phyloP scores from a whole-genome alignment of 2,329 filamentous ascomycete genomes.

The Aspergillus tamarii region DNA sequence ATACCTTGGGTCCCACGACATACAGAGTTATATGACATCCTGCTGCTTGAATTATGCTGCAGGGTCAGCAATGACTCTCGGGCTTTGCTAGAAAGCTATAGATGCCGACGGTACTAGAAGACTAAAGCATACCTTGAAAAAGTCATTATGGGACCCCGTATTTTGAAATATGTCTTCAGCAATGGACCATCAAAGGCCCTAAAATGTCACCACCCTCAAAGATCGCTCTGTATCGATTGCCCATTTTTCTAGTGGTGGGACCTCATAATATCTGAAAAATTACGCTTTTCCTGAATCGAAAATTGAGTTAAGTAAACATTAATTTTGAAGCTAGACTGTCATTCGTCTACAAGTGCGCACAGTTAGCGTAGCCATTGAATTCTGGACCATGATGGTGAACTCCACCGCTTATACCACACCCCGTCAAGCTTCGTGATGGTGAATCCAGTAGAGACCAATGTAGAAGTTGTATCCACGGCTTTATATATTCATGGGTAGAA shows the following conservation, averaged over 20 bases:
- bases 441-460: neutral
- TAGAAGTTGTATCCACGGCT: neutral
- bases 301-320: neutral
- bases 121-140: neutral
- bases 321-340: neutral
- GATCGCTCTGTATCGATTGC: neutral
- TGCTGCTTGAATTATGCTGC: neutral
- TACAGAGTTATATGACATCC: neutral
- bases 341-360: neutral
- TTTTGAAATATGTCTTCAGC: too few species aligned
- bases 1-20: too few species aligned
- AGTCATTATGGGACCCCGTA: neutral
- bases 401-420: too few species aligned
- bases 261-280: neutral
- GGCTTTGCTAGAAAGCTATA: neutral
- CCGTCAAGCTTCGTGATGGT: too few species aligned
- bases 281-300: accelerated
- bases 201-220: accelerated
- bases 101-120: neutral
- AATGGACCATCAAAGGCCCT: neutral
- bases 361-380: neutral
- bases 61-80: neutral
- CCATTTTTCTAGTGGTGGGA: neutral
- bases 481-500: neutral
- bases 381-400: neutral